Evolutionary conservation across 352 stramenopile species (phyloP).

Genomic region (Phytopythium vexans): DNA sequence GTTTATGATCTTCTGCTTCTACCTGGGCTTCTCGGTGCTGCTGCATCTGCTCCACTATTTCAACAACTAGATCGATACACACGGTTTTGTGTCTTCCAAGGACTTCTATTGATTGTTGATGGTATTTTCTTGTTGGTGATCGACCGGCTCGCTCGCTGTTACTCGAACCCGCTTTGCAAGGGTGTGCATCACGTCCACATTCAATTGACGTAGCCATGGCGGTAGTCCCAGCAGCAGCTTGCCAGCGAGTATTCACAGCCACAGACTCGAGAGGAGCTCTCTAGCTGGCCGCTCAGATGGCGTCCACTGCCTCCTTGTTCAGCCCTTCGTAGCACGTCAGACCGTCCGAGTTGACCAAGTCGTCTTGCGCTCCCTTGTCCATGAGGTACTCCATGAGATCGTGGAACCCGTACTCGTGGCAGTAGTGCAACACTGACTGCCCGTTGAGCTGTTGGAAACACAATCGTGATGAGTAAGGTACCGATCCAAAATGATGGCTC

Average conservation of each 20-base stretch:
- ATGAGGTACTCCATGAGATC: conserved; percentile 94
- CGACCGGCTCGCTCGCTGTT: too few relatives aligned
- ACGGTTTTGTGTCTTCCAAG: too few relatives aligned
- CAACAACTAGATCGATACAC: conserved; percentile 37
- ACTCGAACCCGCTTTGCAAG: too few relatives aligned
- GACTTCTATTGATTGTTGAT: too few relatives aligned
- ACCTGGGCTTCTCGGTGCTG: conserved; percentile 63
- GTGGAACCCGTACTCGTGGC: conserved; percentile 93
- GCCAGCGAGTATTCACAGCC: too few relatives aligned
- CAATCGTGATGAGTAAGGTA: background rate
- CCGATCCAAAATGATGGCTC: background rate
- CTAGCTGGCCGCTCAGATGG: conserved; percentile 28
- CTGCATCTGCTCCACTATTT: conserved; percentile 83
- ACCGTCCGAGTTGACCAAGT: conserved; percentile 90
- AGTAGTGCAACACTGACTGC: conserved; percentile 92
- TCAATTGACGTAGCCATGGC: too few relatives aligned
- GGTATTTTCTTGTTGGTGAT: too few relatives aligned
- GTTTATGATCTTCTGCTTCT: conserved; percentile 88
- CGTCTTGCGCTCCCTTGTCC: conserved; percentile 92
- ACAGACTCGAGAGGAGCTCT: too few relatives aligned
- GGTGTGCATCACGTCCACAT: too few relatives aligned
- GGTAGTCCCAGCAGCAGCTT: too few relatives aligned
- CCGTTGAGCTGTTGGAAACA: conserved; percentile 69
- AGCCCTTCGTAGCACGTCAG: conserved; percentile 95
- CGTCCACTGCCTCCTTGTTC: conserved; percentile 79